These are phyloP conservation scores for Adansonia madagascariensis DNA, from an alignment of 441 rosid genomes.

Conservation along the genomic window DNA sequence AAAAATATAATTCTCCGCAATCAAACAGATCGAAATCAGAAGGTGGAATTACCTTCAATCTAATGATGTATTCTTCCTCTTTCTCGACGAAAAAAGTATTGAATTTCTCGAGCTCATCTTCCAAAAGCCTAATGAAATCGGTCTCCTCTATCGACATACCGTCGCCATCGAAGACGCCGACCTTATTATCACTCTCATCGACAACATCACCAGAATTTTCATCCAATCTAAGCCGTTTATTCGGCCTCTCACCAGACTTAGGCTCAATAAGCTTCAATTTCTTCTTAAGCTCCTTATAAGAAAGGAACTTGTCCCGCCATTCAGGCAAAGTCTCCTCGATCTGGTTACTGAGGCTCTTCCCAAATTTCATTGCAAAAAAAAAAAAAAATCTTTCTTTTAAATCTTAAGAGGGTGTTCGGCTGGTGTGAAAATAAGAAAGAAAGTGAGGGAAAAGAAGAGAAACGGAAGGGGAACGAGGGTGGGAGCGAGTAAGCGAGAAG, in stretches of 20 bases:
- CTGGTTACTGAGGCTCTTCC: constrained; percentile 88
- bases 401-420: constrained; percentile 9
- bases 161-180: not conserved
- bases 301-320: constrained; percentile 84
- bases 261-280: constrained; percentile 69
- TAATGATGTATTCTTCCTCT: constrained; percentile 90
- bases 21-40: not conserved
- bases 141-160: constrained; percentile 66
- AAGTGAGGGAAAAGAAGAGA: constrained; percentile 5
- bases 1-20: not conserved
- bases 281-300: constrained; percentile 86
- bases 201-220: constrained; percentile 26
- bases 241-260: constrained; percentile 39
- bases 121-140: constrained; percentile 66
- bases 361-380: constrained; percentile 65
- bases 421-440: constrained; percentile 14
- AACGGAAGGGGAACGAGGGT: not conserved
- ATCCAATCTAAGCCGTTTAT: constrained; percentile 59
- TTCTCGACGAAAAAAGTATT: constrained; percentile 82
- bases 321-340: constrained; percentile 81
- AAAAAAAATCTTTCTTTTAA: too few species aligned
- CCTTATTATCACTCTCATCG: constrained; percentile 24
- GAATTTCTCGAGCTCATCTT: constrained; percentile 86
- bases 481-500: constrained; percentile 9
- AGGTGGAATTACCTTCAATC: constrained; percentile 64